Evolutionary conservation across 768 basidiomycete species (phyloP).

Genomic region (Boletus huronensis): DNA sequence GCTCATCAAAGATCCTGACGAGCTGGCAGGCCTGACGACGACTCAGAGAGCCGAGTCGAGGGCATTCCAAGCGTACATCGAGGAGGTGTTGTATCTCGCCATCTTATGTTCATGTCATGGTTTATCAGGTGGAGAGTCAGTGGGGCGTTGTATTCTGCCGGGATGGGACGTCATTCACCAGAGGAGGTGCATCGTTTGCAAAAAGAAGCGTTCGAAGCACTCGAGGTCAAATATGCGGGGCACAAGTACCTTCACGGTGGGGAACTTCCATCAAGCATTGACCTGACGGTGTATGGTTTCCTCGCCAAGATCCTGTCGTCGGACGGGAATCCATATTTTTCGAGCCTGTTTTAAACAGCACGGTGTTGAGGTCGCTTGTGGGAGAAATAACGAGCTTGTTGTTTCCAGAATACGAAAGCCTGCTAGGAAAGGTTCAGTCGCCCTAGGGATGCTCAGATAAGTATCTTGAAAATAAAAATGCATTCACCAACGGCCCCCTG

Average conservation of each 20-base stretch:
- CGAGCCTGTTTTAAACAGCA: slow-evolving; percentile 18
- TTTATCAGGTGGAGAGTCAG: background rate
- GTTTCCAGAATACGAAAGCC: slow-evolving; percentile 26
- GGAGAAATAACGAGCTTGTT: slow-evolving; percentile 18
- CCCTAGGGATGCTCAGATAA: background rate
- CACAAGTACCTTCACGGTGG: slow-evolving; percentile 26
- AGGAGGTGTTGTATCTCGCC: background rate
- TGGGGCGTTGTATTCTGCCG: slow-evolving; percentile 17
- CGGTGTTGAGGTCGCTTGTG: slow-evolving; percentile 17
- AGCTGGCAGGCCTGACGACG: slow-evolving; percentile 17
- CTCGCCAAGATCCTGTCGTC: slow-evolving; percentile 26
- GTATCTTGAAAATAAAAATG: background rate
- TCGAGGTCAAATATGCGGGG: slow-evolving; percentile 24
- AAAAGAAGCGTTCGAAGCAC: slow-evolving; percentile 28
- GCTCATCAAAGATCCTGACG: slow-evolving; percentile 27
- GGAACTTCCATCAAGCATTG: slow-evolving; percentile 24
- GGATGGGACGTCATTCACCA: slow-evolving; percentile 29
- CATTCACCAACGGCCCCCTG: background rate
- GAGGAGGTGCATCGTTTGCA: slow-evolving; percentile 30
- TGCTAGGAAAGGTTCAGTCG: slow-evolving; percentile 10
- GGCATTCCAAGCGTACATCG: background rate
- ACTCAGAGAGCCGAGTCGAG: background rate
- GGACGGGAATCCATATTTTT: slow-evolving; percentile 26
- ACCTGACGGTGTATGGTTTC: slow-evolving; percentile 29
- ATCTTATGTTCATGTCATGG: background rate